phyloP scores from a whole-genome alignment of 495 filamentous ascomycete genomes.

The Penicillium coffeae region DNA sequence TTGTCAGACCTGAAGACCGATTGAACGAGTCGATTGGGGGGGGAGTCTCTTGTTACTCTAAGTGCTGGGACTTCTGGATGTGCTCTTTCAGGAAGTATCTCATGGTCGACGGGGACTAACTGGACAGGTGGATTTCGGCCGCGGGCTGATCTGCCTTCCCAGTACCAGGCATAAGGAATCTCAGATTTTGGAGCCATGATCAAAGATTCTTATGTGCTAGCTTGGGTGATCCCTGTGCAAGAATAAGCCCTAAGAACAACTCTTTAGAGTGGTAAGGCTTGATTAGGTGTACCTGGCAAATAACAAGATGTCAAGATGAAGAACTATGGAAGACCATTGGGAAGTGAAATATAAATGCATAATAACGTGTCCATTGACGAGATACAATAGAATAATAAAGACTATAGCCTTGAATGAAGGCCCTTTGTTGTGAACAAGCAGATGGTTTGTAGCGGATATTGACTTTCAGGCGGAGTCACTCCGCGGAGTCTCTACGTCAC shows the following conservation, averaged over 20 bases:
- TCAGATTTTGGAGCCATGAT: background rate
- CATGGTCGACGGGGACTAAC: background rate
- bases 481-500: background rate
- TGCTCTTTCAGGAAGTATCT: background rate
- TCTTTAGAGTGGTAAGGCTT: background rate
- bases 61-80: background rate
- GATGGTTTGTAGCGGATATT: background rate
- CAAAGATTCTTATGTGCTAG: background rate
- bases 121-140: conserved; percentile 1
- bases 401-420: too few relatives aligned
- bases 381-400: too few relatives aligned
- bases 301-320: background rate
- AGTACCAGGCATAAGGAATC: conserved; percentile 12
- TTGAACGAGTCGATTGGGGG: background rate
- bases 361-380: too few relatives aligned
- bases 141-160: conserved; percentile 13
- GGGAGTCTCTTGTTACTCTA: background rate
- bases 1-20: background rate
- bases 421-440: background rate
- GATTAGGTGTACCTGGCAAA: background rate
- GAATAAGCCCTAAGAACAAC: background rate
- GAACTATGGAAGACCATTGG: too few relatives aligned
- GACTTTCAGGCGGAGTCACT: background rate
- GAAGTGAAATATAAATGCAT: too few relatives aligned
- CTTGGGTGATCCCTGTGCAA: background rate